A percentile compares a stretch with the other conserved stretches of the same genome.
phyloP scores from a whole-genome alignment of 495 filamentous ascomycete genomes.

The Lasiosphaeriaceae sp. region DNA sequence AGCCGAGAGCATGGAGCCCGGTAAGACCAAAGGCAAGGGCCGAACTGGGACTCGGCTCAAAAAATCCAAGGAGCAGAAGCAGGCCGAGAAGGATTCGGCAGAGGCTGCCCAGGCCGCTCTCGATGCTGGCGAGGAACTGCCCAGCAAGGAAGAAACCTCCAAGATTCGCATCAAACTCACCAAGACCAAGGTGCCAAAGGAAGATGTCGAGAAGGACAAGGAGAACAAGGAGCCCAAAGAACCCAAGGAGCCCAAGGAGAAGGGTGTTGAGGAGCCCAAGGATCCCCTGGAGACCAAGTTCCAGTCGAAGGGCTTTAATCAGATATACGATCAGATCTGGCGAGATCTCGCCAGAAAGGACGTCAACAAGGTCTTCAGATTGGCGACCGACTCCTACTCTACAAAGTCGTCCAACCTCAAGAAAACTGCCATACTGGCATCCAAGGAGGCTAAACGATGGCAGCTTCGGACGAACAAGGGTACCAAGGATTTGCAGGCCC shows the following conservation, averaged over 20 bases:
- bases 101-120: conserved; percentile 83
- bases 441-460: conserved; percentile 96
- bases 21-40: conserved; percentile 62
- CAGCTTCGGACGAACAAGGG: conserved; percentile 97
- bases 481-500: conserved; percentile 92
- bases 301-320: conserved; percentile 88
- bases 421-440: conserved; percentile 95
- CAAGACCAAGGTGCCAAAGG: conserved; percentile 32
- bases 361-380: conserved; percentile 82
- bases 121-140: conserved; percentile 74
- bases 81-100: conserved; percentile 89
- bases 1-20: conserved; percentile 56
- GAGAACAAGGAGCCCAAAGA: conserved; percentile 41
- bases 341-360: conserved; percentile 91
- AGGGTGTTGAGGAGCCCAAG: conserved; percentile 53
- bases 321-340: conserved; percentile 98
- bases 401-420: conserved; percentile 89
- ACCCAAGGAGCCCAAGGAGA: conserved; percentile 58
- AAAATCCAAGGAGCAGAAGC: conserved; percentile 96
- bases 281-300: conserved; percentile 54
- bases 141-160: conserved; percentile 64
- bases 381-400: conserved; percentile 75
- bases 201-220: conserved; percentile 39
- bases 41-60: conserved; percentile 65
- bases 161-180: conserved; percentile 55